A percentile compares a stretch with the other conserved stretches of the same genome.
Evolutionary conservation across 768 basidiomycete genomes (phyloP).

Genomic region (Ramaria rubella): DNA sequence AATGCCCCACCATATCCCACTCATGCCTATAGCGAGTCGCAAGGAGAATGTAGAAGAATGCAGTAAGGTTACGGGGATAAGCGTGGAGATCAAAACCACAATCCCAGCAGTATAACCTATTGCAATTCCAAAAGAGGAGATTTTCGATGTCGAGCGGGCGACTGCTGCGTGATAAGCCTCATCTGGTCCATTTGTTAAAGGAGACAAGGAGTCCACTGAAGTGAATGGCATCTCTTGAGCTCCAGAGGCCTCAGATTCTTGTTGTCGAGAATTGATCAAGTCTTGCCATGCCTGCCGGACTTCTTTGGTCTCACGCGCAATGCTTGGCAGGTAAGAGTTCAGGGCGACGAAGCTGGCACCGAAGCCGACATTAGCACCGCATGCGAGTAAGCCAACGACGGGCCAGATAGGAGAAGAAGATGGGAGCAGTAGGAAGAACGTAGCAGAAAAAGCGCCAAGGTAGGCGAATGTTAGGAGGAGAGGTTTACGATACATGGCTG

Average conservation of each 20-base stretch:
- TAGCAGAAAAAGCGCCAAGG: constrained; percentile 61
- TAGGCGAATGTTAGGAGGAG: constrained; percentile 71
- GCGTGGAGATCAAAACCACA: constrained; percentile 57
- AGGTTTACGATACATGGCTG: constrained; percentile 65
- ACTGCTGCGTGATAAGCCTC: constrained; percentile 49
- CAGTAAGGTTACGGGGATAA: constrained; percentile 71
- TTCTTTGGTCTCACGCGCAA: constrained; percentile 61
- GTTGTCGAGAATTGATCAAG: constrained; percentile 13
- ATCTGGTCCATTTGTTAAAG: not conserved
- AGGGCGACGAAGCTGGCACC: constrained; percentile 82
- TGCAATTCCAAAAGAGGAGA: constrained; percentile 82
- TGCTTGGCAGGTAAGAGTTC: constrained; percentile 79
- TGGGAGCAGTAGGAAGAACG: constrained; percentile 65
- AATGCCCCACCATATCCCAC: constrained; percentile 83
- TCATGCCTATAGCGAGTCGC: constrained; percentile 75
- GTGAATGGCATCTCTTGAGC: too few relatives aligned
- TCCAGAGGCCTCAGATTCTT: not conserved
- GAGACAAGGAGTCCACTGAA: not conserved
- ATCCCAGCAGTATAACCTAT: constrained; percentile 85
- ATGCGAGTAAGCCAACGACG: constrained; percentile 59
- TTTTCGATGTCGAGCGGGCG: constrained; percentile 69
- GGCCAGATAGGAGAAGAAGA: constrained; percentile 68
- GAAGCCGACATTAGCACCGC: constrained; percentile 79
- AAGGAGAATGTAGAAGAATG: constrained; percentile 73
- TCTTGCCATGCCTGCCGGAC: constrained; percentile 38